Conservation (phyloP, 441 rosid species). For the Raphanus hybrid region DNA sequence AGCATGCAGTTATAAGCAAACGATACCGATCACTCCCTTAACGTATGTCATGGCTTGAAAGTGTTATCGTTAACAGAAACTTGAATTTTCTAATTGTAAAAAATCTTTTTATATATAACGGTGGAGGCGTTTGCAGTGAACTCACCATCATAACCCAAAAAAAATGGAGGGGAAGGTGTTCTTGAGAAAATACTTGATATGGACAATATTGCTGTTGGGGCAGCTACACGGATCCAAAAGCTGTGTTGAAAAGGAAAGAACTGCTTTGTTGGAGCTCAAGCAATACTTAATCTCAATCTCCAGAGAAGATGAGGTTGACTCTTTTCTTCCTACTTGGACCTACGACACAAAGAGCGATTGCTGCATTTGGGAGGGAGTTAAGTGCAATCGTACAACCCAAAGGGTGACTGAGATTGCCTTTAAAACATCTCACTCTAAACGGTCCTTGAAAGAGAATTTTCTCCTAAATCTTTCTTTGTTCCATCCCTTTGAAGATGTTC, state of each 20-base stretch:
- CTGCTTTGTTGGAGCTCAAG: conserved; percentile 3
- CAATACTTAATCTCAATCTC: neutral
- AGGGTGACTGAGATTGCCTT: neutral
- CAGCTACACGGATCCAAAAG: no score
- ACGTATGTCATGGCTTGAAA: neutral
- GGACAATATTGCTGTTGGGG: no score
- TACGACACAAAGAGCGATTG: conserved; percentile 7
- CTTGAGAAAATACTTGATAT: neutral
- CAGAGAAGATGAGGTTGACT: neutral
- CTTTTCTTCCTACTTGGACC: conserved; percentile 6
- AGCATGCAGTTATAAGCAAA: neutral
- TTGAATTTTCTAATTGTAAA: neutral
- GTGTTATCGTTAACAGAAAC: neutral
- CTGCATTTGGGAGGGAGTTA: neutral
- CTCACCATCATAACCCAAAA: neutral
- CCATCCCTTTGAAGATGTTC: conserved; percentile 30
- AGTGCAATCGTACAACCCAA: conserved; percentile 1
- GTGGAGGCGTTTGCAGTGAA: neutral
- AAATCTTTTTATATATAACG: neutral
- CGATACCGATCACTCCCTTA: neutral
- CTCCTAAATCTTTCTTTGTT: neutral
- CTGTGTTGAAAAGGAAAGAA: neutral
- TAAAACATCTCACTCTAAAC: no score
- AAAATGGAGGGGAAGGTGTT: neutral
- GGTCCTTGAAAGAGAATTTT: neutral